Percentiles rank a stretch among this genome's conserved stretches.
Conservation (phyloP, 768 basidiomycete genomes). For the Asterophora parasitica region DNA sequence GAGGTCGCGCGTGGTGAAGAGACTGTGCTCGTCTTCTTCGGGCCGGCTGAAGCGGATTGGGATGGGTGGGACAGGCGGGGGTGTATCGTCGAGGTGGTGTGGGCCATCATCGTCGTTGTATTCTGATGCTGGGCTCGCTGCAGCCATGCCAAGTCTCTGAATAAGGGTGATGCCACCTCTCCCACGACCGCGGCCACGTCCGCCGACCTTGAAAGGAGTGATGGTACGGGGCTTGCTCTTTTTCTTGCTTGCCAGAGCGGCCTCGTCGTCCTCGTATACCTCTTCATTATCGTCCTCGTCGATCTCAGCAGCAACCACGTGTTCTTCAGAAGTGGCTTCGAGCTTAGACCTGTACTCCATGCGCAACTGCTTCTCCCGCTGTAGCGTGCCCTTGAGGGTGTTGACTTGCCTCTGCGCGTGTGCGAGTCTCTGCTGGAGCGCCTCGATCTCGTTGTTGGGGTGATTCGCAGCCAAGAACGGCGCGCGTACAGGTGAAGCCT, state of each 20-base stretch:
- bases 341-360: conserved; percentile 60
- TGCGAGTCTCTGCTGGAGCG: conserved; percentile 72
- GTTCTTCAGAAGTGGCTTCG: conserved; percentile 34
- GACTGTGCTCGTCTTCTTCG: conserved; percentile 33
- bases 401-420: conserved; percentile 84
- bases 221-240: conserved; percentile 30
- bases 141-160: conserved; percentile 57
- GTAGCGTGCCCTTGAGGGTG: conserved; percentile 74
- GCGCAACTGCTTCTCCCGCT: conserved; percentile 79
- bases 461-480: conserved; percentile 70
- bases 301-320: conserved; percentile 34
- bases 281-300: conserved; percentile 42
- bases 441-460: conserved; percentile 77
- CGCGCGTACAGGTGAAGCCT: conserved; percentile 45
- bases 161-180: conserved; percentile 53
- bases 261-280: conserved; percentile 40
- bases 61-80: conserved; percentile 39
- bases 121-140: conserved; percentile 47
- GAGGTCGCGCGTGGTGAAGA: conserved; percentile 26
- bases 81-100: conserved; percentile 24
- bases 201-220: conserved; percentile 54
- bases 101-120: conserved; percentile 35
- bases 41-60: conserved; percentile 31
- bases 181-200: conserved; percentile 49
- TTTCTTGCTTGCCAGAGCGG: conserved; percentile 33